A percentile compares a stretch with the other conserved stretches of the same genome.
These are phyloP conservation scores for Clausena lansium DNA, from an alignment of 345 rosid genomes.

Conservation along the genomic window DNA sequence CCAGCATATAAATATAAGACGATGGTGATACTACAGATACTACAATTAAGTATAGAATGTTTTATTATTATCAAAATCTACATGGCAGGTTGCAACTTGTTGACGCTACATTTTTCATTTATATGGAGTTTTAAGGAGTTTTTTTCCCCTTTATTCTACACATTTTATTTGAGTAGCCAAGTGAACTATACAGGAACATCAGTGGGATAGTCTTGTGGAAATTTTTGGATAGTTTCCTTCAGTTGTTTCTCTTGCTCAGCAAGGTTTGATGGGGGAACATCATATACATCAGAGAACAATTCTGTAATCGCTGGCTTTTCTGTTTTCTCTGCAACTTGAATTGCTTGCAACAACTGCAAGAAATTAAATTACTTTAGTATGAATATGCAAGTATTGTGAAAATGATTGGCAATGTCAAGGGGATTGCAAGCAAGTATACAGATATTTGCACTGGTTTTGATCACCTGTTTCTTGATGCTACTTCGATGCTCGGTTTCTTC, in stretches of 20 bases:
- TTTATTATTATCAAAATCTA: background rate
- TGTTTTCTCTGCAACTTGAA: slow-evolving; percentile 62
- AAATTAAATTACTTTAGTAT: background rate
- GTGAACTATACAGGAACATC: slow-evolving; percentile 41
- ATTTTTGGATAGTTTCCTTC: slow-evolving; percentile 39
- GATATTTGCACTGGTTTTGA: background rate
- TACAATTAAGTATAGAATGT: background rate
- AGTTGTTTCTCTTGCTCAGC: slow-evolving; percentile 60
- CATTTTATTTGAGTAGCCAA: background rate
- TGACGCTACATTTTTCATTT: background rate
- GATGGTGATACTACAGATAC: no score
- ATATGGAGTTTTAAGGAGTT: background rate
- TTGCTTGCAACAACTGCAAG: slow-evolving; percentile 55
- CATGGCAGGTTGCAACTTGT: background rate
- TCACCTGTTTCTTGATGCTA: slow-evolving; percentile 52
- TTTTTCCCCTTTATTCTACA: no score
- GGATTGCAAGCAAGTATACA: background rate
- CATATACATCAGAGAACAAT: slow-evolving; percentile 65
- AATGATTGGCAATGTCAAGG: background rate
- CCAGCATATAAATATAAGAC: background rate
- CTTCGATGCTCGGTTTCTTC: slow-evolving; percentile 56
- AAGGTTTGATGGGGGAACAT: slow-evolving; percentile 52
- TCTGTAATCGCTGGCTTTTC: slow-evolving; percentile 58
- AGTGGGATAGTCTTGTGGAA: slow-evolving; percentile 55
- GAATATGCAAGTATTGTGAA: background rate